A percentile compares a stretch with the other conserved stretches of the same genome.
Evolutionary conservation across 331 rosid species (phyloP).

Genomic region (Spiraea crenata): DNA sequence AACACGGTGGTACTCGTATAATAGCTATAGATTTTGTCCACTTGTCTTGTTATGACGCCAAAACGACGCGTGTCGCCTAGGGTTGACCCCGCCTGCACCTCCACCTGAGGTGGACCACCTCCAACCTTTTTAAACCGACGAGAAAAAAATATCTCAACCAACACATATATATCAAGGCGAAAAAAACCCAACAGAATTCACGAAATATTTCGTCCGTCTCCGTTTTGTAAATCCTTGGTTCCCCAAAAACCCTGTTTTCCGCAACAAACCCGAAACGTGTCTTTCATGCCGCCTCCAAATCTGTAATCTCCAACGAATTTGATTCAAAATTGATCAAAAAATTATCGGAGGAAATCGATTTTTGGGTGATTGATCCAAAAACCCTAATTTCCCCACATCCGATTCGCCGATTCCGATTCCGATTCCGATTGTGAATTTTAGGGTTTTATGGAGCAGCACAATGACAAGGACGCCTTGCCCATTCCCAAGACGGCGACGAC

Average conservation of each 20-base stretch:
- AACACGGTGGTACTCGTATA: no score
- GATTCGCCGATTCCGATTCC: background rate
- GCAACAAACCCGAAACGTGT: background rate
- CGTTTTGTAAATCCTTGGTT: background rate
- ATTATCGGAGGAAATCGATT: no score
- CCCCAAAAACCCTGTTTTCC: constrained; percentile 7
- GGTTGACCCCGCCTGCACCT: background rate
- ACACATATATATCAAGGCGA: background rate
- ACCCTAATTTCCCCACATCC: constrained; percentile 12
- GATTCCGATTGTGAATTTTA: background rate
- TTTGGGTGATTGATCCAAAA: background rate
- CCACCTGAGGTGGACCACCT: no score
- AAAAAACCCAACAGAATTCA: background rate
- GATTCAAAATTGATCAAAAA: no score
- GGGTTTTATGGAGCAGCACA: constrained; percentile 44
- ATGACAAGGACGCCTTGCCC: background rate
- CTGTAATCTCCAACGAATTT: no score
- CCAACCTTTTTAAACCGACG: background rate
- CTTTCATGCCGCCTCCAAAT: background rate
- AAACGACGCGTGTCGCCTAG: constrained; percentile 5
- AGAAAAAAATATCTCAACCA: background rate
- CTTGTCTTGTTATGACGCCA: background rate
- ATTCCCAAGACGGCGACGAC: constrained; percentile 31
- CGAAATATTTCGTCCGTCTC: background rate
- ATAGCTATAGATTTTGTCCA: background rate